Evolutionary conservation across 176 grass and related monocot genomes (phyloP).

Genomic region (Cenchrus fungigraminus): DNA sequence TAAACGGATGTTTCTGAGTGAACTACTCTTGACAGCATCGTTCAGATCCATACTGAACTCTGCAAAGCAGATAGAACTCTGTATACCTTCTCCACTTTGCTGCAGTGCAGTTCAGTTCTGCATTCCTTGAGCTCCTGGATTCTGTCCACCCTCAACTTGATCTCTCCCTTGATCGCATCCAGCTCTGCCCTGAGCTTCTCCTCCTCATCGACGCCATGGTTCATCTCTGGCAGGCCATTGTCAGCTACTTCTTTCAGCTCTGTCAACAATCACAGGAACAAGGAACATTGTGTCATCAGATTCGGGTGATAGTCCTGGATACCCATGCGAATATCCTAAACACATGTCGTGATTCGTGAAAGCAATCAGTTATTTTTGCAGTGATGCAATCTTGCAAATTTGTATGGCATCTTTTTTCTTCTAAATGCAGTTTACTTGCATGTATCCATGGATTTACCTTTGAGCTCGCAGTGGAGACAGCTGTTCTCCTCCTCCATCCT

Average conservation of each 20-base stretch:
- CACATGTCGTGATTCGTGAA: too few species aligned
- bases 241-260: not conserved
- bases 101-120: constrained; percentile 9
- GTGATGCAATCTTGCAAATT: too few species aligned
- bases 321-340: too few species aligned
- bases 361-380: too few species aligned
- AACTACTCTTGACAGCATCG: not conserved
- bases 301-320: not conserved
- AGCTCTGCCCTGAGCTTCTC: not conserved
- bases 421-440: too few species aligned
- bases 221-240: not conserved
- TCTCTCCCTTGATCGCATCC: not conserved
- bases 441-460: not conserved
- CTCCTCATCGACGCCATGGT: not conserved
- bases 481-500: not conserved
- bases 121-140: constrained; percentile 14
- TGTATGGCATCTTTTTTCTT: too few species aligned
- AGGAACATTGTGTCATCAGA: not conserved
- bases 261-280: not conserved
- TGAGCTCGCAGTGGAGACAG: not conserved
- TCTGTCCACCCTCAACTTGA: not conserved
- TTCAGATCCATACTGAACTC: not conserved
- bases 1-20: not conserved
- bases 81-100: constrained; percentile 36
- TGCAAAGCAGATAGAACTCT: not conserved